phyloP scores from a whole-genome alignment of 2,329 filamentous ascomycete species.

The Cercospora sesami region DNA sequence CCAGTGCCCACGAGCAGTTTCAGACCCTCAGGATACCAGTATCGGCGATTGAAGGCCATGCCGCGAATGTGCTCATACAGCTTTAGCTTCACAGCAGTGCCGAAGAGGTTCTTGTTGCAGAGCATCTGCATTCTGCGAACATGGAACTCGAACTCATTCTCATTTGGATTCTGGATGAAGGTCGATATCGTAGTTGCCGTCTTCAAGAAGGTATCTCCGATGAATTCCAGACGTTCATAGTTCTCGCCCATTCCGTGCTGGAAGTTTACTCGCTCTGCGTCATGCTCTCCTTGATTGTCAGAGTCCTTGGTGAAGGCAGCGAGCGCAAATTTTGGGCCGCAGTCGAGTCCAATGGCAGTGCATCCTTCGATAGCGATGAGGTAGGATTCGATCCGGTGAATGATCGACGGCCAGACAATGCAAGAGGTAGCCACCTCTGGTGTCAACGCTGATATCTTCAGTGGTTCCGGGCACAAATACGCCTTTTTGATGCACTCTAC shows the following conservation, averaged over 20 bases:
- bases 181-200: conserved; percentile 90
- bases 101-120: conserved; percentile 87
- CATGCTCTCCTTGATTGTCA: conserved; percentile 74
- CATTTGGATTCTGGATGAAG: conserved; percentile 72
- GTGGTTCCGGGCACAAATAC: conserved; percentile 73
- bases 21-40: conserved; percentile 85
- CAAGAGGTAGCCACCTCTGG: conserved; percentile 69
- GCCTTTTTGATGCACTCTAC: conserved; percentile 49
- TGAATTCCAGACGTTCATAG: conserved; percentile 90
- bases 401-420: conserved; percentile 77
- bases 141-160: conserved; percentile 84
- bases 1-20: conserved; percentile 65
- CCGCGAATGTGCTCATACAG: conserved; percentile 78
- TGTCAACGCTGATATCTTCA: conserved; percentile 73
- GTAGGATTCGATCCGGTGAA: conserved; percentile 78
- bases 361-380: conserved; percentile 79
- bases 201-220: conserved; percentile 92
- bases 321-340: conserved; percentile 70
- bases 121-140: conserved; percentile 87
- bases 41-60: conserved; percentile 73
- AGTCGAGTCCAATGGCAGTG: conserved; percentile 60
- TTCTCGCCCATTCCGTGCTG: conserved; percentile 88
- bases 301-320: conserved; percentile 93
- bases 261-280: conserved; percentile 66
- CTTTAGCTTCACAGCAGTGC: conserved; percentile 67